Conservation (phyloP, 176 grass and related monocot species). For the Lolium multiflorum region DNA sequence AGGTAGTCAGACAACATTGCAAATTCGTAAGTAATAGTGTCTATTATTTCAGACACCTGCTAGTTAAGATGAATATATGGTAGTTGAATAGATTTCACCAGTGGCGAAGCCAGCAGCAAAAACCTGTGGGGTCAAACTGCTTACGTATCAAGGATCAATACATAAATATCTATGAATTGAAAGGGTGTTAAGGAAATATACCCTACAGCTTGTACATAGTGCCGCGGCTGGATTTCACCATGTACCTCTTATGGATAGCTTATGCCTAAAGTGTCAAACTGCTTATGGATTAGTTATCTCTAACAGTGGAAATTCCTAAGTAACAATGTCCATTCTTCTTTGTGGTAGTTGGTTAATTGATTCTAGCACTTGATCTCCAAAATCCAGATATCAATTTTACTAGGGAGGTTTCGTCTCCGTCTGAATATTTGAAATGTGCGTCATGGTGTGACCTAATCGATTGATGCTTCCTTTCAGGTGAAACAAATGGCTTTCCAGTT, state of each 20-base stretch:
- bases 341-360: constrained; percentile 16
- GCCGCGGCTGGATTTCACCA: background rate
- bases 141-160: no score
- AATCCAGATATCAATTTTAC: constrained; percentile 17
- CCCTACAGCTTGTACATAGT: background rate
- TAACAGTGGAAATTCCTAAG: background rate
- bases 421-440: constrained; percentile 14
- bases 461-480: constrained; percentile 59
- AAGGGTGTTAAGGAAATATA: background rate
- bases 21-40: constrained; percentile 3
- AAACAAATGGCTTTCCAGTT: constrained; percentile 55
- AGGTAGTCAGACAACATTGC: background rate
- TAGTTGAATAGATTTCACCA: constrained; percentile 22
- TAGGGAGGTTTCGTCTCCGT: constrained; percentile 5
- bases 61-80: background rate
- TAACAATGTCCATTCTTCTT: background rate
- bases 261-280: background rate
- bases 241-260: constrained; percentile 22
- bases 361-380: background rate
- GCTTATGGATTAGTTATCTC: background rate
- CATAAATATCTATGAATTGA: background rate
- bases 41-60: constrained; percentile 19
- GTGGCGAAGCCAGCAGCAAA: background rate
- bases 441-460: background rate
- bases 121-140: background rate